Conservation (phyloP, 352 stramenopile species). For the Pythium volutum region DNA sequence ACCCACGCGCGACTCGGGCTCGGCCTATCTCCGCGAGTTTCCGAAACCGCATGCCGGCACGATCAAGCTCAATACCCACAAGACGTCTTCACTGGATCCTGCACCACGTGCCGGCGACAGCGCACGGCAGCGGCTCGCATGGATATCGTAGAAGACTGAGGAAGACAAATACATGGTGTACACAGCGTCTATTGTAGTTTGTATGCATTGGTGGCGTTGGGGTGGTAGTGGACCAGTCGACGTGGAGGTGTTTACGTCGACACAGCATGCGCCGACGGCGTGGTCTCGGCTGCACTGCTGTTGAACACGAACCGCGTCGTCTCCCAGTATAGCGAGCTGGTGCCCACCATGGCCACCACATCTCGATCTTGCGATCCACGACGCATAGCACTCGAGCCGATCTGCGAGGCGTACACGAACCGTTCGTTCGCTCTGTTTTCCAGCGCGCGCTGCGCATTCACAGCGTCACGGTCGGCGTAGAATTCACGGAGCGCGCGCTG, state of each 20-base stretch:
- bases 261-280: not conserved
- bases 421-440: constrained; percentile 23
- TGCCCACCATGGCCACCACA: too few species aligned
- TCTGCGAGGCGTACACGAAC: constrained; percentile 20
- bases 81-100: constrained; percentile 1
- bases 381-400: constrained; percentile 4
- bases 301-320: constrained; percentile 16
- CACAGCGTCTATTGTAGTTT: constrained; percentile 9
- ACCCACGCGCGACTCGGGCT: not conserved
- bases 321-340: constrained; percentile 15
- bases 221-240: too few species aligned
- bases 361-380: too few species aligned
- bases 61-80: constrained; percentile 24
- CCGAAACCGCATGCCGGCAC: constrained; percentile 46
- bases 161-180: not conserved
- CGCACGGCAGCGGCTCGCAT: constrained; percentile 40
- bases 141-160: constrained; percentile 28
- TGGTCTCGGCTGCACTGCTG: not conserved
- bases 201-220: too few species aligned
- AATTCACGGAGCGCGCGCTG: constrained; percentile 13
- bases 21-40: constrained; percentile 60
- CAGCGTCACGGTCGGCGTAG: constrained; percentile 17
- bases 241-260: not conserved
- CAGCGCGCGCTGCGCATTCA: constrained; percentile 7
- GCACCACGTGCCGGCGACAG: constrained; percentile 17